Evolutionary conservation across 2,329 filamentous ascomycete genomes (phyloP), one percentile per base, ranked within the genome.

Genomic region (Graphilbum sp.): DNA sequence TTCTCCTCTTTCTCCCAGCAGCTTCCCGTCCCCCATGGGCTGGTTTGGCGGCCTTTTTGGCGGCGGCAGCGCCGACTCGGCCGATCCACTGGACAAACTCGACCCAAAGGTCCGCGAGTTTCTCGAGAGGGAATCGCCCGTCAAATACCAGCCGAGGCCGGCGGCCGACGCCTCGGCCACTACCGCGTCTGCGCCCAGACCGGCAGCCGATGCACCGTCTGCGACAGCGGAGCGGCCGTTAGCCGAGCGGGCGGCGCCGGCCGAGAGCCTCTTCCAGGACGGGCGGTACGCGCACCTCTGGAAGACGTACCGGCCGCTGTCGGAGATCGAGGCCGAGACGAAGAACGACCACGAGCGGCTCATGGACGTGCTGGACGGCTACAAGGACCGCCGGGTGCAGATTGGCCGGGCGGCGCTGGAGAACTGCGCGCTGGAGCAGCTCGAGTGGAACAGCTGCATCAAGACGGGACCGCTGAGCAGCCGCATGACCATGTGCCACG

Each of bases 341-440:
- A 80, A 80, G 54, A 74, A 72, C 30, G 81, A 90, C 49, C 75
- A 85, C 50, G 86, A 94, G 53, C 80, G 81, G 55, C 68, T 92
- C 46, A 68, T 72, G 54, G 75, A 84, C 53, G 76, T 96, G 40
- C 64, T 95, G 37, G 79, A 88, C 38, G 77, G 75, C 7, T 92
- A 79, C 67, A 92, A 94, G 56, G 75, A 83, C 52, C 76, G 86
- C 44, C 84, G 81, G 54, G 70, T 73, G 25, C 69, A 75, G 39
- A 82, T 96, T 44, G 83, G 82, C 23, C 67, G 71, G 32, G 82
- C 85, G 1, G 87, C 88, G 10, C 66, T 94, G 52, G 90, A 98
- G 61, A 98, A 96, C 56, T 98, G 90, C 58, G 79, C 85, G 1
- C 57, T 87, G 43, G 84, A 93, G 54, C 85, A 95, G 61, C 67